phyloP scores from a whole-genome alignment of 495 filamentous ascomycete genomes.

The Penicillium odoratum region DNA sequence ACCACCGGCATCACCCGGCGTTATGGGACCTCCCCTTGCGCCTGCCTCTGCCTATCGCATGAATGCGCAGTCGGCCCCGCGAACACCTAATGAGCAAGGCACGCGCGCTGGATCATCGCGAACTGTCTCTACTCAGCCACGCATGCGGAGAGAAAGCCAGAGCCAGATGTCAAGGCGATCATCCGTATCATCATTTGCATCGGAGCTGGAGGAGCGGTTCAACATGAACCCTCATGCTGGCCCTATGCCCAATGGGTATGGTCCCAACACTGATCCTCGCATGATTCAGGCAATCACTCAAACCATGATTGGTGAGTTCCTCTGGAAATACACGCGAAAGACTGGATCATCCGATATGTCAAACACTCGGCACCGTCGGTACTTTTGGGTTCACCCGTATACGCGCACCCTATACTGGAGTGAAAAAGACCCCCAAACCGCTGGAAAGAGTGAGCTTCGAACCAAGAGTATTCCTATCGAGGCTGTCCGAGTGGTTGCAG shows the following conservation, averaged over 20 bases:
- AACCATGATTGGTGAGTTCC: slow-evolving; percentile 98
- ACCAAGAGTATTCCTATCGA: slow-evolving; percentile 96
- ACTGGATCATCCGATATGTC: slow-evolving; percentile 84
- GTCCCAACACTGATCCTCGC: slow-evolving; percentile 76
- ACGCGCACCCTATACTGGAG: slow-evolving; percentile 97
- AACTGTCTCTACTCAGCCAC: slow-evolving; percentile 46
- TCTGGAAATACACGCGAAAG: slow-evolving; percentile 98
- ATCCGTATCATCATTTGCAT: slow-evolving; percentile 92
- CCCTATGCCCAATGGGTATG: slow-evolving; percentile 55
- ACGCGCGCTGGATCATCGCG: slow-evolving; percentile 56
- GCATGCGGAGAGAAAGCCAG: slow-evolving; percentile 40
- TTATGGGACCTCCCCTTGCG: slow-evolving; percentile 84
- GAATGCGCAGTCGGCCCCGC: slow-evolving; percentile 55
- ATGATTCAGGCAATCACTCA: slow-evolving; percentile 99
- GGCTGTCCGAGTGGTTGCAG: slow-evolving; percentile 86
- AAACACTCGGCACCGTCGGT: slow-evolving; percentile 82
- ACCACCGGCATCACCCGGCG: slow-evolving; percentile 41
- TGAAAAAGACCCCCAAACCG: slow-evolving; percentile 78
- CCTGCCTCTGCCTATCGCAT: slow-evolving; percentile 76
- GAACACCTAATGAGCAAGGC: slow-evolving; percentile 61
- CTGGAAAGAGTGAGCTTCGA: slow-evolving; percentile 73
- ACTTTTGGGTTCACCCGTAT: slow-evolving; percentile 99
- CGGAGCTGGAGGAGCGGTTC: slow-evolving; percentile 89
- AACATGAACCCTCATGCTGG: slow-evolving; percentile 64
- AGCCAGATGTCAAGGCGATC: slow-evolving; percentile 70